These are phyloP conservation scores for Glycine soja DNA, from an alignment of 306 rosid genomes.

Conservation along the genomic window DNA sequence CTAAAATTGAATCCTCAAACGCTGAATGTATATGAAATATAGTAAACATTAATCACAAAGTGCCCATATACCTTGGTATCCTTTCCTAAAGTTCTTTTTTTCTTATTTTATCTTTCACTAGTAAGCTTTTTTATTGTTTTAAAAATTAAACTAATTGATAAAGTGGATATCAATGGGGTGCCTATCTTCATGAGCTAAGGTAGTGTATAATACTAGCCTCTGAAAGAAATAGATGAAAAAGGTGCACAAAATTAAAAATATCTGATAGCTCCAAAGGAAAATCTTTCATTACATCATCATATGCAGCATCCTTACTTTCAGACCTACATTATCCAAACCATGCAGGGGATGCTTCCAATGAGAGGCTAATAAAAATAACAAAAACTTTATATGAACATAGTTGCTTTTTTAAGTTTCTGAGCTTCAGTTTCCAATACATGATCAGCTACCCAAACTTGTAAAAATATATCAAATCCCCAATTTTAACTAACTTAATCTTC, in stretches of 20 bases:
- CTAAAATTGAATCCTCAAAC: not conserved
- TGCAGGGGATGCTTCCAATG: constrained; percentile 28
- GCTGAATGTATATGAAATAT: constrained; percentile 31
- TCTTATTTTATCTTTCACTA: not conserved
- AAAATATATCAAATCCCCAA: not conserved
- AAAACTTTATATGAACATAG: not conserved
- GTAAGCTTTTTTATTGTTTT: no score
- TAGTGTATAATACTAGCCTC: constrained; percentile 58
- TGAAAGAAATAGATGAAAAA: constrained; percentile 84
- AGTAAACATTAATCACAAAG: not conserved
- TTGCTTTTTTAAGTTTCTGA: not conserved
- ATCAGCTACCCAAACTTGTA: constrained; percentile 20
- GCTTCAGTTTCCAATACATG: constrained; percentile 35
- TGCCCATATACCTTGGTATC: constrained; percentile 1
- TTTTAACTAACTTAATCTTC: constrained; percentile 16
- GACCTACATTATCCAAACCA: constrained; percentile 55
- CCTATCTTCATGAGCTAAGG: constrained; percentile 13
- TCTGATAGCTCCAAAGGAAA: constrained; percentile 59
- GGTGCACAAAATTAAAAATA: constrained; percentile 70
- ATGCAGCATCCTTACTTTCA: constrained; percentile 50
- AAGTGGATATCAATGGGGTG: no score
- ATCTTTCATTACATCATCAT: constrained; percentile 56
- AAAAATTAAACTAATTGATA: no score
- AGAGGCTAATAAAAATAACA: constrained; percentile 28
- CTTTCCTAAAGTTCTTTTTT: not conserved